phyloP scores from a whole-genome alignment of 2,329 filamentous ascomycete species.

The Fusarium albosuccineum region DNA sequence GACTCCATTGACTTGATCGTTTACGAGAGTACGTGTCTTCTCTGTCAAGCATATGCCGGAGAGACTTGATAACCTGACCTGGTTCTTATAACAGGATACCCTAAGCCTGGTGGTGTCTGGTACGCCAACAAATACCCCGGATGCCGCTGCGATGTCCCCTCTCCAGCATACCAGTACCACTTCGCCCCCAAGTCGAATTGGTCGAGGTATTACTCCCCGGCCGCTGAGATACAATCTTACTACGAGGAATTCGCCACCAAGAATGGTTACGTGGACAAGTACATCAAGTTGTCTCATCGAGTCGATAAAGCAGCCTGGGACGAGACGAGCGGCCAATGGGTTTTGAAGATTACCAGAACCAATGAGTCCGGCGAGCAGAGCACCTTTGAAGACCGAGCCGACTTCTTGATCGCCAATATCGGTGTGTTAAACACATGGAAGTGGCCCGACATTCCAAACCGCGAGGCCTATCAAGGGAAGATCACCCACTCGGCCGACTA shows the following conservation, averaged over 20 bases:
- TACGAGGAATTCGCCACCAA: constrained; percentile 50
- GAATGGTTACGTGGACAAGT: constrained; percentile 46
- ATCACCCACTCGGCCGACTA: constrained; percentile 65
- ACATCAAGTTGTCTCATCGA: constrained; percentile 43
- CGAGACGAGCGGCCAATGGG: constrained; percentile 30
- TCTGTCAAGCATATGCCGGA: not conserved
- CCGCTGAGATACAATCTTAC: constrained; percentile 55
- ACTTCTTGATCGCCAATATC: constrained; percentile 63
- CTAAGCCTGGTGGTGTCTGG: constrained; percentile 51
- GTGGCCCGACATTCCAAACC: constrained; percentile 61
- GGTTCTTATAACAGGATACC: constrained; percentile 2
- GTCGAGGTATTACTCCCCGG: constrained; percentile 56
- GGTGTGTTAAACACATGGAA: constrained; percentile 66
- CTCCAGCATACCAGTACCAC: constrained; percentile 60
- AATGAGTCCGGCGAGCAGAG: not conserved
- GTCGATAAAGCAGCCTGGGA: constrained; percentile 45
- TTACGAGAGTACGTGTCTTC: constrained; percentile 14
- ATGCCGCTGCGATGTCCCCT: constrained; percentile 51
- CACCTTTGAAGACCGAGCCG: constrained; percentile 57
- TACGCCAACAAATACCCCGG: constrained; percentile 53
- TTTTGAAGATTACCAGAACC: constrained; percentile 1
- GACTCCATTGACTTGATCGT: constrained; percentile 19
- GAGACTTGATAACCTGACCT: not conserved
- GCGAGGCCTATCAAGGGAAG: constrained; percentile 60
- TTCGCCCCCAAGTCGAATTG: constrained; percentile 61